Conservation (phyloP, 148 eudicot species). For the Rhododendron simsii region DNA sequence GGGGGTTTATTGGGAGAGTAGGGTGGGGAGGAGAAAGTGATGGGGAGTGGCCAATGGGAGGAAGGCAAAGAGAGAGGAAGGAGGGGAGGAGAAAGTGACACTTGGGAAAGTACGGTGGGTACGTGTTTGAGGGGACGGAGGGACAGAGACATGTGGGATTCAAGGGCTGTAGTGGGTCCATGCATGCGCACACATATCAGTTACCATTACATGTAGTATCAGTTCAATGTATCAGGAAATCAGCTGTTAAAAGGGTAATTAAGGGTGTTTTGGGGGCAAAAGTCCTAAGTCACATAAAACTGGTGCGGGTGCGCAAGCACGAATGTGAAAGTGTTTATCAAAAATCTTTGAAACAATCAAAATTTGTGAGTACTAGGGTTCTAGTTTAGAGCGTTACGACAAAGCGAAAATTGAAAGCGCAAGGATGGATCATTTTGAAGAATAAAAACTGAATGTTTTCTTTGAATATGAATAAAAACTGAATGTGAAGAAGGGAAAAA, state of each 20-base stretch:
- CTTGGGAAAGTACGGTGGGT: neutral
- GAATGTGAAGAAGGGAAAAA: neutral
- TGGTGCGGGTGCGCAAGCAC: no score
- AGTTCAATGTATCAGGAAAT: neutral
- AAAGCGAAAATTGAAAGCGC: no score
- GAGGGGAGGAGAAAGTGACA: neutral
- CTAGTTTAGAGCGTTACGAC: no score
- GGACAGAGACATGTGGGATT: neutral
- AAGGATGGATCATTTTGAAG: neutral
- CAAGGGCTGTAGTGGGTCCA: neutral
- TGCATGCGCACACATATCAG: conserved; percentile 1
- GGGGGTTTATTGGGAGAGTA: neutral
- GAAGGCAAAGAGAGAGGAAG: neutral
- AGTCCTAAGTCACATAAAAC: no score
- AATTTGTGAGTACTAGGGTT: no score
- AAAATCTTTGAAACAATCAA: no score
- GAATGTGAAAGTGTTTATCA: no score
- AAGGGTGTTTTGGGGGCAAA: neutral
- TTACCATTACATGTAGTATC: neutral
- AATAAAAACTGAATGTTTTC: no score
- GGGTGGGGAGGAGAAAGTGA: neutral
- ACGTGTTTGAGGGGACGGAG: neutral
- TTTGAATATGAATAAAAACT: no score
- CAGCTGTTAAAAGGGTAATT: neutral
- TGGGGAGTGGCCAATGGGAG: neutral